Conservation (phyloP, 1,139 yeast species). For the Debaryomyces robertsiae region DNA sequence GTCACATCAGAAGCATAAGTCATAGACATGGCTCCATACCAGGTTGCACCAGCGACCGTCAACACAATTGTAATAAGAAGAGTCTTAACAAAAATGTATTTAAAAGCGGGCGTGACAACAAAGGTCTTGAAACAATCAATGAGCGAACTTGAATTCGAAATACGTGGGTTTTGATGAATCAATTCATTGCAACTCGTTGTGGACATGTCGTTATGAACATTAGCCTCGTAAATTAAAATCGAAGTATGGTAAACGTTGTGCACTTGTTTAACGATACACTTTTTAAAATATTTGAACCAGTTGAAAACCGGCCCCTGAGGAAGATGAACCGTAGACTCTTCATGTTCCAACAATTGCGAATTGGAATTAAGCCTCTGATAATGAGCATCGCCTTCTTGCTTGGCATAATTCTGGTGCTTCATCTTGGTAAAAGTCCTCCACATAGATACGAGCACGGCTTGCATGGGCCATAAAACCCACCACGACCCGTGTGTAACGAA, state of each 20-base stretch:
- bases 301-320: constrained; percentile 5
- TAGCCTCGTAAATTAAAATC: constrained; percentile 47
- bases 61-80: constrained; percentile 56
- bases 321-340: constrained; percentile 18
- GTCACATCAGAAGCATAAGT: constrained; percentile 87
- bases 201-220: constrained; percentile 38
- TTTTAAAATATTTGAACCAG: constrained; percentile 38
- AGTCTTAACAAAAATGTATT: constrained; percentile 48
- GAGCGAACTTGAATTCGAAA: constrained; percentile 43
- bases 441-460: constrained; percentile 52
- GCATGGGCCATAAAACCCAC: constrained; percentile 76
- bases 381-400: not conserved
- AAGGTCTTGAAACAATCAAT: constrained; percentile 40
- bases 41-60: constrained; percentile 77
- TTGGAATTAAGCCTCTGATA: constrained; percentile 17
- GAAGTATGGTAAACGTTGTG: constrained; percentile 56
- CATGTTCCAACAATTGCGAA: constrained; percentile 29
- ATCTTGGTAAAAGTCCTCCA: constrained; percentile 42
- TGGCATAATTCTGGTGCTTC: constrained; percentile 12
- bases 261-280: constrained; percentile 49
- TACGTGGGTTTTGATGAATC: constrained; percentile 44
- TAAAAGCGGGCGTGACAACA: constrained; percentile 46
- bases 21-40: constrained; percentile 83
- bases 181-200: constrained; percentile 38
- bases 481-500: constrained; percentile 79